Evolutionary conservation across 805 yeast genomes (phyloP).

Genomic region (Pichia scutulata): DNA sequence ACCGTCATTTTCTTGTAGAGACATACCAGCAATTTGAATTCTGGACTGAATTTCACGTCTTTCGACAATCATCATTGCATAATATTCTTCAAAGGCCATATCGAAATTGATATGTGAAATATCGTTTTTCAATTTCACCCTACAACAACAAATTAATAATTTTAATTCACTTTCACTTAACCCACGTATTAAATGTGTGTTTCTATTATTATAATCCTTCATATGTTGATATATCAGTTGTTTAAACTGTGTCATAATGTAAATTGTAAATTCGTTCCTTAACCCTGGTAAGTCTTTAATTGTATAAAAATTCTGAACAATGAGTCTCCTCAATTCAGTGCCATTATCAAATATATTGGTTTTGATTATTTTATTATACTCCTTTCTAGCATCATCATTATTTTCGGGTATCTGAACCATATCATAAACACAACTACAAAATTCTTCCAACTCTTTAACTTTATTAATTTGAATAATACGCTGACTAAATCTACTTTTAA

Average conservation of each 20-base stretch:
- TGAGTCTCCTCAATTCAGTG: slow-evolving; percentile 26
- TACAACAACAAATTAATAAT: slow-evolving; percentile 64
- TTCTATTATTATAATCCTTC: slow-evolving; percentile 10
- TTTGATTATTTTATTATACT: slow-evolving; percentile 32
- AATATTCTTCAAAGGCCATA: slow-evolving; percentile 69
- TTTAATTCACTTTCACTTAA: slow-evolving; percentile 68
- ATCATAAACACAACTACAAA: slow-evolving; percentile 37
- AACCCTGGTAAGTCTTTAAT: slow-evolving; percentile 49
- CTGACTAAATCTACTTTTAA: slow-evolving; percentile 82
- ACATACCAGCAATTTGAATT: slow-evolving; percentile 13
- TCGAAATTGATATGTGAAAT: slow-evolving; percentile 64
- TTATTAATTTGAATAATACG: slow-evolving; percentile 56
- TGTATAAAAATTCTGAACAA: slow-evolving; percentile 47
- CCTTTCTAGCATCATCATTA: not conserved
- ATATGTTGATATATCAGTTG: slow-evolving; percentile 6
- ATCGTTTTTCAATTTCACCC: slow-evolving; percentile 55
- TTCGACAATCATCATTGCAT: slow-evolving; percentile 39
- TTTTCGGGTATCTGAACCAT: slow-evolving; percentile 21
- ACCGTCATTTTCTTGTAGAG: slow-evolving; percentile 2
- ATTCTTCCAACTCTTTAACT: slow-evolving; percentile 39
- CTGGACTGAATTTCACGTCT: slow-evolving; percentile 28
- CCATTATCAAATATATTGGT: not conserved
- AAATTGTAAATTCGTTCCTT: slow-evolving; percentile 35
- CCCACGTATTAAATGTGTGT: slow-evolving; percentile 23
- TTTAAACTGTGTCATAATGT: slow-evolving; percentile 22